Base-by-base conservation (phyloP, 176 grass and related monocot genomes). In the Oryza glumipatula region DNA sequence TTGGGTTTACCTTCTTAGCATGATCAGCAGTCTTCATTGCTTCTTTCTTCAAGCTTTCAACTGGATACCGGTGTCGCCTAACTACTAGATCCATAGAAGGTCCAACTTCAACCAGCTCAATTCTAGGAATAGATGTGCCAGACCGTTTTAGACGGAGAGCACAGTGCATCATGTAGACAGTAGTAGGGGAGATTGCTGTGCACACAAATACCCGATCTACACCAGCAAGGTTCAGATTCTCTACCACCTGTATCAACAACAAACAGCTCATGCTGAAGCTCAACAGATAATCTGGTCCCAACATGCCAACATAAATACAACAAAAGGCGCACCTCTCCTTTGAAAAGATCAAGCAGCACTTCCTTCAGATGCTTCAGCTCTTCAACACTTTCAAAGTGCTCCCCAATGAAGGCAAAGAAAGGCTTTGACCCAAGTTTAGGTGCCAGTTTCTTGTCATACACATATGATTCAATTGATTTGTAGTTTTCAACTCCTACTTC, bases 41-140 rank as follows among this genome's bases (percentile, higher is more conserved):
- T 79, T 95, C 89, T 80, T 98, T 98, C 87, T 87, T 79, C n/a
- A 95, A 72, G 47, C 89, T 83, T 49, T 95, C 93, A 78, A 84
- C 89, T 64, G 93, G 89, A 85, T 92, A 44, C 83, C 93, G 78
- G 65, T 94, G 89, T 38, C 93, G 74, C 15, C 89, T 92, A 61
- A 98, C 74, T 10, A 92, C 85, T 69, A 98, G 79, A 69, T 98
- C 96, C 96, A 98, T 94, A 9, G 93, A 95, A 22, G 96, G 93
- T 26, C 96, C 96, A 70, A 98, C 96, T 88, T 98, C 96, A 70
- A 95, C 89, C 74, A 98, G 82, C 70, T 98, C 96, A 88, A 98
- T 98, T 80, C 91, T 93, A 65, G 96, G 93, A 80, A 98, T 78
- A 24, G 89, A 35, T 19, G 96, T 92, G 71, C 93, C 96, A 0